Percentiles rank a stretch among this genome's conserved stretches.
Conservation (phyloP, 2,329 filamentous ascomycete genomes). For the Teratosphaeria nubilosa region DNA sequence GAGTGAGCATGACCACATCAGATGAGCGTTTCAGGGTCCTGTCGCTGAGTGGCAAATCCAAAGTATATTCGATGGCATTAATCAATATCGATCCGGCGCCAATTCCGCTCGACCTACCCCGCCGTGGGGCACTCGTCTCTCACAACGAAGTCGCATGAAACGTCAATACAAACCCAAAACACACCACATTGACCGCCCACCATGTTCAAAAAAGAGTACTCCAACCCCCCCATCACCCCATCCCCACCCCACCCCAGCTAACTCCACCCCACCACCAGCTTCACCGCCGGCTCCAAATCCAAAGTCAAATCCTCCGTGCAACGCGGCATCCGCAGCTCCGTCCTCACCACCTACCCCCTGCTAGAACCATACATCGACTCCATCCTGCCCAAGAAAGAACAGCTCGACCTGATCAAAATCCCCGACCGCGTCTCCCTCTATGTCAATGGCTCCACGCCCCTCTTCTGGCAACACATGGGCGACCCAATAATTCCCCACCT, state of each 20-base stretch:
- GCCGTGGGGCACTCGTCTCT: background rate
- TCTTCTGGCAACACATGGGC: constrained; percentile 85
- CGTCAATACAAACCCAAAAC: background rate
- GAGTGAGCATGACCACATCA: background rate
- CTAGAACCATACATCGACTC: constrained; percentile 85
- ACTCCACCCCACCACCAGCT: constrained; percentile 38
- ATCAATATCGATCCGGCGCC: background rate
- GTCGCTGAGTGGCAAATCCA: background rate
- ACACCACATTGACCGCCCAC: background rate
- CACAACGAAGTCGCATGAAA: background rate
- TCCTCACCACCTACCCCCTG: constrained; percentile 75
- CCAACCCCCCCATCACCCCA: constrained; percentile 48
- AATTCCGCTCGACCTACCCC: background rate
- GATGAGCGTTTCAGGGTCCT: background rate
- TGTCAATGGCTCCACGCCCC: constrained; percentile 62
- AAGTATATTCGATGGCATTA: background rate
- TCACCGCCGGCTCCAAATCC: constrained; percentile 69
- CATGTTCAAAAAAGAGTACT: constrained; percentile 91
- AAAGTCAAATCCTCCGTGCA: constrained; percentile 97
- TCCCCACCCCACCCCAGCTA: too few relatives aligned
- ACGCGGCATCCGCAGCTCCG: constrained; percentile 70
- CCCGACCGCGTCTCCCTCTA: constrained; percentile 87
- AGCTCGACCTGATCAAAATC: constrained; percentile 83
- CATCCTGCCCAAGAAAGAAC: constrained; percentile 87
- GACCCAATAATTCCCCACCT: constrained; percentile 78